Base-by-base conservation (phyloP, 2,329 filamentous ascomycete genomes). In the Colletotrichum falcatum region DNA sequence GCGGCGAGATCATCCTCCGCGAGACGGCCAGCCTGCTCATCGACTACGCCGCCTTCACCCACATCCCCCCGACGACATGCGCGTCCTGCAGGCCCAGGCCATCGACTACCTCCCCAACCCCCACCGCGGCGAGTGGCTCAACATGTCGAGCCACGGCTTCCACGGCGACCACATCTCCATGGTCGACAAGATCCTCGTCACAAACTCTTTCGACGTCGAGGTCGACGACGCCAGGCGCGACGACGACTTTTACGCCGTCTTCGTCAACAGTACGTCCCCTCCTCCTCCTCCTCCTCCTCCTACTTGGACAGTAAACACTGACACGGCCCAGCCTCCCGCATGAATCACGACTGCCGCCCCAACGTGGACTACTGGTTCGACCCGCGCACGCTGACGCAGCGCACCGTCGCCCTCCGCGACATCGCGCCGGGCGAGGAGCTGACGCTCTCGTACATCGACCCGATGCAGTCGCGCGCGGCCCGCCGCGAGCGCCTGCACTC, bases 301-400 rank as follows among this genome's bases (percentile, higher is more conserved):
- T n/a, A 26, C 33, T 5, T 5, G n/a, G n/a, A 46, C 12, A 4
- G 30, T 33, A 28, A 35, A 11, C 33, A 61, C 65, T 70, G 35
- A 71, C 60, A 56, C 58, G 56, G 56, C 5, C 1, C 39, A 78
- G 76, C 83, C 68, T 81, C 83, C 28, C 77, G 82, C 35, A 75
- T 83, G 73, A 85, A 85, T 75, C 83, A 85, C 74, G 82, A 84
- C 75, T 85, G 83, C 72, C 79, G 82, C 1, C 80, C 83, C 37
- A 84, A 84, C 70, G 79, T 81, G 37, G 82, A 82, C 73, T 84
- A 84, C 76, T 79, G 78, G 72, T 83, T 82, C 68, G 81, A 83
- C 72, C 74, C 77, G 48, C 67, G 75, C 4, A 80, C 79, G 1
- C 76, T 84, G 46, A 78, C 79, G 3, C 82, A 84, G 66, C 77